These are phyloP conservation scores for Biscogniauxia mediterranea DNA, from an alignment of 2,329 filamentous ascomycete species.

Conservation along the genomic window DNA sequence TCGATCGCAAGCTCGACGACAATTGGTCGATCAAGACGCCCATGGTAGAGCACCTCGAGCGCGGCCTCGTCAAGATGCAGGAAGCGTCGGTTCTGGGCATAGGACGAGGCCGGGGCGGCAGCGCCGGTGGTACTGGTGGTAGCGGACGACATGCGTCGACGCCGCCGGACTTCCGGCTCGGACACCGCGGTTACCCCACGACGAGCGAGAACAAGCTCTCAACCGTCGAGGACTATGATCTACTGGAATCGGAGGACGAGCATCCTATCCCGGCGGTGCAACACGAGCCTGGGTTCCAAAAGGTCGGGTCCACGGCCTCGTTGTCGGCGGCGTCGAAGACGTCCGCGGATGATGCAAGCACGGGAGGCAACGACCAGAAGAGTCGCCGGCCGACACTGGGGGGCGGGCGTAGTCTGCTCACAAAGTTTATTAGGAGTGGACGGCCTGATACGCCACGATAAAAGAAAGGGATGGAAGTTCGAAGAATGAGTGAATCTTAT, in stretches of 20 bases:
- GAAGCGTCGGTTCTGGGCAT: constrained; percentile 18
- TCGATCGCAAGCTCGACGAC: constrained; percentile 36
- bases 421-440: constrained; percentile 26
- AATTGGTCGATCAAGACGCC: constrained; percentile 46
- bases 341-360: not conserved
- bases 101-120: too few species aligned
- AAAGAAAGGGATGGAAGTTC: not conserved
- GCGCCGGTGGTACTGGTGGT: not conserved
- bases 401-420: constrained; percentile 21
- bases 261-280: constrained; percentile 8
- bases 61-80: constrained; percentile 45
- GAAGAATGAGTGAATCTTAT: too few species aligned
- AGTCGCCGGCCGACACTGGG: constrained; percentile 16
- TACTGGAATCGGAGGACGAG: constrained; percentile 28
- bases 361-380: constrained; percentile 10
- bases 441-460: constrained; percentile 22
- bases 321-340: not conserved
- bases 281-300: constrained; percentile 10
- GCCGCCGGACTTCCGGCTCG: constrained; percentile 9
- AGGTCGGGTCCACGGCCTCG: constrained; percentile 4
- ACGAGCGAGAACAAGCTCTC: constrained; percentile 12
- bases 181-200: constrained; percentile 11
- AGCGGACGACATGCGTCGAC: constrained; percentile 6
- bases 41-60: constrained; percentile 48
- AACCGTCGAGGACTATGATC: constrained; percentile 23